Base-by-base conservation (phyloP, 192 early-diverging fungal genomes). In the Funneliformis geosporum region DNA sequence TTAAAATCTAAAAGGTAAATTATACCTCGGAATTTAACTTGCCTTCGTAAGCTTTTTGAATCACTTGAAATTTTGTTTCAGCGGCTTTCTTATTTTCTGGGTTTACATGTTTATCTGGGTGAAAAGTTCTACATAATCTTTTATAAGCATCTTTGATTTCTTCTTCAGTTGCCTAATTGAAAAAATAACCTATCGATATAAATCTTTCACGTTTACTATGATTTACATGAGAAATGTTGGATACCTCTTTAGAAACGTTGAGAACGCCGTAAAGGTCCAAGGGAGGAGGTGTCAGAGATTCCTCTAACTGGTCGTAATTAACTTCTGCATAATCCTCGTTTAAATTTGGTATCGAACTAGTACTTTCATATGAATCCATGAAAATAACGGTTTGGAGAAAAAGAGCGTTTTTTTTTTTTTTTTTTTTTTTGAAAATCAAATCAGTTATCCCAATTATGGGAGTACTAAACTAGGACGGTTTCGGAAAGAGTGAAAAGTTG, bases 21-120 rank as follows among this genome's bases (percentile, higher is more conserved):
- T 40, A 42, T 69, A 42, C 62, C 62, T 65, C 62, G 8, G 8
- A 65, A 33, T 33, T 40, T 40, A 18, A 69, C 67, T 69, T 69
- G 38, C 90, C 88, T 85, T 95, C 93, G 84, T 94, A 93, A 2
- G 94, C 94, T 74, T 88, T 89, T 80, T 92, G 89, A 76, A 94
- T 94, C n/a, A 81, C 78, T 69, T 94, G 91, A 78, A 95, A 95
- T 77, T 94, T 89, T 4, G 85, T 86, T 82, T 92, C 92, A 3
- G 94, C 94, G 70, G 89, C 85, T 67, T 89, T 83, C 50, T 90
- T 90, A 61, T 84, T 82, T 69, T 89, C 86, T n/a, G 86, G 85
- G 61, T 87, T 81, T 14, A 82, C 84, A 79, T 94, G 93, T 76
- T 92, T 92, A 84, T 95, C 94, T 5, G 94, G 94, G 73, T 95